phyloP scores from a whole-genome alignment of 352 stramenopile species.

The Pythium folliculosum region DNA sequence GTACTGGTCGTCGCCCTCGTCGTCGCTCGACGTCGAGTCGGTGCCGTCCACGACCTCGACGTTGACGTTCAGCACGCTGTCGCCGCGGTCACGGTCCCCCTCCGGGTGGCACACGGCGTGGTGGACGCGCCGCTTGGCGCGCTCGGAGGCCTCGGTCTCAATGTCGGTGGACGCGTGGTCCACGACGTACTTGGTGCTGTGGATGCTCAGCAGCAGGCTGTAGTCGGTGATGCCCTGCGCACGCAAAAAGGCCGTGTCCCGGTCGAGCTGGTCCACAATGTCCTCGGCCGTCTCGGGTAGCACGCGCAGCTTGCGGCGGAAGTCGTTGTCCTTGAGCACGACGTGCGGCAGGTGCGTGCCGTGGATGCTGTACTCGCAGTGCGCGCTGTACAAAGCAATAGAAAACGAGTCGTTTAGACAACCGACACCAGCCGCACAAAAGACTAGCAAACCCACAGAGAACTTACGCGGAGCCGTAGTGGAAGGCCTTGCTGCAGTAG shows the following conservation, averaged over 20 bases:
- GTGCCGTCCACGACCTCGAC: slow-evolving; percentile 28
- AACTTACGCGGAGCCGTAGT: slow-evolving; percentile 63
- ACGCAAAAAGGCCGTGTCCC: slow-evolving; percentile 74
- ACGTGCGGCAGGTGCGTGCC: slow-evolving; percentile 75
- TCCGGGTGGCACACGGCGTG: slow-evolving; percentile 68
- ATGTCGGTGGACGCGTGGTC: slow-evolving; percentile 53
- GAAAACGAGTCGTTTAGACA: slow-evolving; percentile 6
- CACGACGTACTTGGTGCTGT: slow-evolving; percentile 85
- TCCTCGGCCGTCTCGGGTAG: slow-evolving; percentile 55
- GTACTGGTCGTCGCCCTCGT: slow-evolving; percentile 45
- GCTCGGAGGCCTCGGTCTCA: slow-evolving; percentile 41
- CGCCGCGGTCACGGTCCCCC: slow-evolving; percentile 5
- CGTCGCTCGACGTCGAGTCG: slow-evolving; percentile 39
- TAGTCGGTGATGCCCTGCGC: slow-evolving; percentile 90
- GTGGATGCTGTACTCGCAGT: slow-evolving; percentile 79
- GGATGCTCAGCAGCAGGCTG: slow-evolving; percentile 81
- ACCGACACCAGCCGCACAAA: neutral
- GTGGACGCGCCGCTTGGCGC: slow-evolving; percentile 72
- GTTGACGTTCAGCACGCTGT: slow-evolving; percentile 23
- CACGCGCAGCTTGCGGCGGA: slow-evolving; percentile 81
- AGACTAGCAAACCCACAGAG: slow-evolving; percentile 1
- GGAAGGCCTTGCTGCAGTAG: slow-evolving; percentile 83
- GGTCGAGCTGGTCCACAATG: slow-evolving; percentile 66
- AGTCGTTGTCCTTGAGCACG: slow-evolving; percentile 88
- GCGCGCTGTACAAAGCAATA: slow-evolving; percentile 36